Conservation (phyloP, 75 land plant species). For the Selaginella tamariscina region DNA sequence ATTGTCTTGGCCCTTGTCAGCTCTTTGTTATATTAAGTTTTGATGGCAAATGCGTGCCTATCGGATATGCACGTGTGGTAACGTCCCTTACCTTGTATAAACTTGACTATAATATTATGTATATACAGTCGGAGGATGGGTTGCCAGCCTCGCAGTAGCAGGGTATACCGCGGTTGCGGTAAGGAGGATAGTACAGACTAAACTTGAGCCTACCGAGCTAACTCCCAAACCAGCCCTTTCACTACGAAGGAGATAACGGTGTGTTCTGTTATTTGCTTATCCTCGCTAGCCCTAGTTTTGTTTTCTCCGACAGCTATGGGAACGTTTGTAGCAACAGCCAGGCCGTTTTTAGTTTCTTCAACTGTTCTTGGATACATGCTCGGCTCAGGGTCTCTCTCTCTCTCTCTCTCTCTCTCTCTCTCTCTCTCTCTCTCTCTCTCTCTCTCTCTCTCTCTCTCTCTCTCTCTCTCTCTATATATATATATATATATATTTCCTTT, state of each 20-base stretch:
- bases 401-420: not conserved
- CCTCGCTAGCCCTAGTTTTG: conserved; percentile 48
- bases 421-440: conserved; percentile 14
- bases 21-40: too few species aligned
- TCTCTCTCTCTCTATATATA: not conserved
- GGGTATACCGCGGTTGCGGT: conserved; percentile 74
- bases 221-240: conserved; percentile 83
- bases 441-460: not conserved
- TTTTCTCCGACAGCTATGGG: conserved; percentile 52
- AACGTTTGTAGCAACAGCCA: conserved; percentile 60
- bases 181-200: conserved; percentile 65
- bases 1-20: not conserved
- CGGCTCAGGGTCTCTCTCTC: conserved; percentile 53
- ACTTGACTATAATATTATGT: not conserved
- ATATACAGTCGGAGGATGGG: conserved; percentile 87
- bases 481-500: too few species aligned
- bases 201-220: conserved; percentile 66
- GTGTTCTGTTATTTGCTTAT: conserved; percentile 42
- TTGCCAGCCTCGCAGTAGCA: conserved; percentile 79
- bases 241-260: conserved; percentile 43
- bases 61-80: too few species aligned
- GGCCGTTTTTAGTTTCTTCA: conserved; percentile 69
- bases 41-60: too few species aligned
- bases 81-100: too few species aligned
- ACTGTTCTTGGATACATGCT: conserved; percentile 82